Conservation (phyloP, 441 rosid species). For the Mallotus japonicus region DNA sequence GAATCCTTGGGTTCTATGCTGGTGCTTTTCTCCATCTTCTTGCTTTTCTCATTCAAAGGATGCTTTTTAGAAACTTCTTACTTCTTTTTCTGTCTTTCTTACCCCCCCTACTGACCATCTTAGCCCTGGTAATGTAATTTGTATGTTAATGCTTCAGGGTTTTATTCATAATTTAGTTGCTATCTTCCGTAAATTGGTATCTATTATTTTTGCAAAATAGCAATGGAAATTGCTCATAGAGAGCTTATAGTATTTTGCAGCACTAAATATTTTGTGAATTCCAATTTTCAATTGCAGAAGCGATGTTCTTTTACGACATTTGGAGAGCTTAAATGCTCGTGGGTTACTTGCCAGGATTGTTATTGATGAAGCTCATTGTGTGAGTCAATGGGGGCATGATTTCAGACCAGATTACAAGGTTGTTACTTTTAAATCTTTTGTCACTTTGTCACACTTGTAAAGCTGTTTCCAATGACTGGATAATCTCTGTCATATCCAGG, state of each 20-base stretch:
- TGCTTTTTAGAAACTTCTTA: neutral
- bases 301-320: slow-evolving; percentile 78
- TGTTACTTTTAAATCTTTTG: slow-evolving; percentile 24
- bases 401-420: slow-evolving; percentile 99
- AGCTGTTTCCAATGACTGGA: slow-evolving; percentile 24
- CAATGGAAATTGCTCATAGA: neutral
- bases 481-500: slow-evolving; percentile 44
- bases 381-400: slow-evolving; percentile 99
- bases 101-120: neutral
- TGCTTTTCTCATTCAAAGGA: neutral
- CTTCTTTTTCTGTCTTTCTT: slow-evolving; percentile 3
- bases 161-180: neutral
- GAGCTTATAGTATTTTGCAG: neutral
- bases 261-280: slow-evolving; percentile 2
- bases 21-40: neutral
- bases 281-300: slow-evolving; percentile 53
- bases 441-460: slow-evolving; percentile 6
- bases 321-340: slow-evolving; percentile 74
- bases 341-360: slow-evolving; percentile 88
- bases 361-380: slow-evolving; percentile 98
- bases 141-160: neutral
- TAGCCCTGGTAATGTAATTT: neutral
- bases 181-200: neutral
- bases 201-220: slow-evolving; percentile 7
- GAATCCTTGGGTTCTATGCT: neutral